Base-by-base conservation (phyloP, 2,329 filamentous ascomycete species). In the Sporothrix mexicana region DNA sequence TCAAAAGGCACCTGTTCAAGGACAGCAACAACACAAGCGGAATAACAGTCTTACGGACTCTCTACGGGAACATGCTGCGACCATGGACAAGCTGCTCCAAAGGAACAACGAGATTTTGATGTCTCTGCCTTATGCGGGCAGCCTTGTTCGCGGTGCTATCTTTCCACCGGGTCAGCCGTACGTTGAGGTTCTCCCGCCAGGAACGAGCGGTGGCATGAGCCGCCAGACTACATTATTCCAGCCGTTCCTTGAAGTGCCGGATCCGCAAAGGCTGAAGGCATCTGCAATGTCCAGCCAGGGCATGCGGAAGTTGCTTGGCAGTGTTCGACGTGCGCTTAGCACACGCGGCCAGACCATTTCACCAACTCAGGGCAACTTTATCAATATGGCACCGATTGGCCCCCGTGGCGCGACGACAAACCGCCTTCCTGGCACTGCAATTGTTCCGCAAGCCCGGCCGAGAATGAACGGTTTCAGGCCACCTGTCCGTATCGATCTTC, bases 31-130 rank as follows among this genome's bases (percentile, higher is more conserved):
- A 2, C 94, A 97, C 81, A 95, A 94, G 80, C 90, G 94, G 25
- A 97, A 93, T 78, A 94, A 91, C 68, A 98, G 95, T 79, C 91
- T 96, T 77, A 93, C 92, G 0, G 93, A 98, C 81, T 95, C 95
- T 0, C 81, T 95, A 69, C 86, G 94, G 76, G 93, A 96, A 81
- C 91, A 83, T 82, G 88, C 80, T 25, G 80, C 81, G 6, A 73
- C 80, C 13, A 80, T 83, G 3, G 87, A 88, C 62, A 87, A 84
- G 73, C 79, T 85, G 3, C 79, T 85, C 1, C 84, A 85, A 75
- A 88, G 87, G 75, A 87, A 87, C 25, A 83, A 85, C 3, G 88
- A 90, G 73, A 82, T 91, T 17, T 81, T 90, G 15, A 85, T 91
- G 75, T 86, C 90, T 10, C 84, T 91, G 25, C 89, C 92, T 13